phyloP scores from a whole-genome alignment of 495 filamentous ascomycete species.

The Bathelium albidoporum region DNA sequence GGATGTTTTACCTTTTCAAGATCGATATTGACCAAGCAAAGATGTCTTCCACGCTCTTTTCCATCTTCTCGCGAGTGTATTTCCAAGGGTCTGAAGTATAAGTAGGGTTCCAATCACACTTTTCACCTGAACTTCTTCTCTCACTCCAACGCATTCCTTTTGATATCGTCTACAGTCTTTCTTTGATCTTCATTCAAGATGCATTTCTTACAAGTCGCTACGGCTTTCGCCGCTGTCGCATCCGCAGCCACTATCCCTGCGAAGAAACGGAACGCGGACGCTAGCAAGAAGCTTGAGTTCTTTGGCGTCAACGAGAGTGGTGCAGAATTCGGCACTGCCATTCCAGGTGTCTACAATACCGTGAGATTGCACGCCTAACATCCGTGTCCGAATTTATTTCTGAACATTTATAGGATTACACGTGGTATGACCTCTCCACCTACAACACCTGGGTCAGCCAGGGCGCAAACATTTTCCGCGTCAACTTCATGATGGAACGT shows the following conservation, averaged over 20 bases:
- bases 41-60: not conserved
- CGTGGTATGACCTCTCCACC: conserved; percentile 15
- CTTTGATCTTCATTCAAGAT: conserved; percentile 5
- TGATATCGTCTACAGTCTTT: not conserved
- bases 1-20: not conserved
- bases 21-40: not conserved
- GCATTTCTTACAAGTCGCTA: conserved; percentile 12
- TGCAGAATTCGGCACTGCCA: conserved; percentile 20
- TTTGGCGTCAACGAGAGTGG: conserved; percentile 17
- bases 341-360: conserved; percentile 16
- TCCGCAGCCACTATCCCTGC: not conserved
- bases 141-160: not conserved
- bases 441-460: conserved; percentile 44
- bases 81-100: not conserved
- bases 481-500: conserved; percentile 64
- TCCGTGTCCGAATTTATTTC: not conserved
- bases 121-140: not conserved
- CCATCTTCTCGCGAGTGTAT: not conserved
- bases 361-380: not conserved
- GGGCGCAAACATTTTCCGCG: conserved; percentile 62
- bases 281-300: conserved; percentile 9
- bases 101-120: not conserved
- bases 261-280: not conserved
- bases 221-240: conserved; percentile 22
- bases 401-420: conserved; percentile 9